phyloP scores from a whole-genome alignment of 163 green algal species.

The Scenedesmus sp. region DNA sequence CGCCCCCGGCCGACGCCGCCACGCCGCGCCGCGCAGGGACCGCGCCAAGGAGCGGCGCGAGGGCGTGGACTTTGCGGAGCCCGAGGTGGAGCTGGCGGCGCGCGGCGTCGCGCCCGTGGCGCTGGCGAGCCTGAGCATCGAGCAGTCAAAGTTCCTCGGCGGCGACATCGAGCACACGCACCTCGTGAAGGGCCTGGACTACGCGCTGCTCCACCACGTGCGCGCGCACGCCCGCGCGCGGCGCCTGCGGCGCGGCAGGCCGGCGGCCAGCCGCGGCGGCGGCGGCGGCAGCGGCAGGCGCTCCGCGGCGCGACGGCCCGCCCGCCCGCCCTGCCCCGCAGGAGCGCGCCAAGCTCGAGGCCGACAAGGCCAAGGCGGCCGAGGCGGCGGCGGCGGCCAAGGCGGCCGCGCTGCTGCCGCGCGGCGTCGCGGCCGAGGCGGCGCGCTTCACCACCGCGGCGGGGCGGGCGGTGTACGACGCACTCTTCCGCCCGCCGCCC shows the following conservation, averaged over 20 bases:
- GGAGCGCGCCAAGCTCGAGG: conserved; percentile 38
- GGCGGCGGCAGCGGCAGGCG: neutral
- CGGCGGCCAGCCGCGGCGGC: neutral
- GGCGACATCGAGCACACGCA: conserved; percentile 95
- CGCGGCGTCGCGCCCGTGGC: conserved; percentile 12
- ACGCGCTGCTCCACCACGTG: conserved; percentile 92
- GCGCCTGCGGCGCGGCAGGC: neutral
- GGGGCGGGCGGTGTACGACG: conserved; percentile 62
- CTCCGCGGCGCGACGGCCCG: neutral
- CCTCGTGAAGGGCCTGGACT: conserved; percentile 97
- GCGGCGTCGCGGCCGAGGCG: conserved; percentile 3
- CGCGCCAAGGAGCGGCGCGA: conserved; percentile 91
- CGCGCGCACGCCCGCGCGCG: neutral
- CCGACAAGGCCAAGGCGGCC: conserved; percentile 15
- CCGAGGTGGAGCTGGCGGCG: conserved; percentile 51
- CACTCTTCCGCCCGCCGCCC: conserved; percentile 65
- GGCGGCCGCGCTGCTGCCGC: conserved; percentile 6
- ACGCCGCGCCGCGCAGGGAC: conserved; percentile 68
- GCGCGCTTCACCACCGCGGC: conserved; percentile 39
- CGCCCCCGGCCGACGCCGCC: neutral
- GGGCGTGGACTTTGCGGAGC: conserved; percentile 78
- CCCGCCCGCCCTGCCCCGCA: neutral
- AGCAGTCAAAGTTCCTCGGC: conserved; percentile 94
- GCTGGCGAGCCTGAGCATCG: conserved; percentile 73
- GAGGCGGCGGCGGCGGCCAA: conserved; percentile 19